Evolutionary conservation across 1,284 basidiomycete species (phyloP).

Genomic region (Sporisorium graminicola): DNA sequence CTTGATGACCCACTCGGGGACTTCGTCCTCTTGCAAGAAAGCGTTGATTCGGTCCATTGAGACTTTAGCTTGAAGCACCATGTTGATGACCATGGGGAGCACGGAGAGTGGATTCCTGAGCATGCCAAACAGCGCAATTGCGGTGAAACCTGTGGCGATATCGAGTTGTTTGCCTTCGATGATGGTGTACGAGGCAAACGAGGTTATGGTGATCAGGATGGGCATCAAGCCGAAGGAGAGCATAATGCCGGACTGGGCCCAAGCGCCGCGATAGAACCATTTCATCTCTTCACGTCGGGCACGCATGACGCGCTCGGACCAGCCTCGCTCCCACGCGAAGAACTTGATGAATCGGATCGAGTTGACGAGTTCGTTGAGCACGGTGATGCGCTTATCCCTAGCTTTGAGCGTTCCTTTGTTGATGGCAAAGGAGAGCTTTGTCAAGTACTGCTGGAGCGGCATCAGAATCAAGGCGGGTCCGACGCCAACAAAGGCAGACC

Average conservation of each 20-base stretch:
- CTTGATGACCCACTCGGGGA: conserved; percentile 77
- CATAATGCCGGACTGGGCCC: conserved; percentile 23
- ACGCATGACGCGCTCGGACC: conserved; percentile 31
- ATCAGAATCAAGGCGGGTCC: conserved; percentile 34
- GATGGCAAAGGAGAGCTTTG: conserved; percentile 20
- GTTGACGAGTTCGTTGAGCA: conserved; percentile 50
- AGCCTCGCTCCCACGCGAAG: conserved; percentile 54
- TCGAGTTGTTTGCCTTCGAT: conserved; percentile 46
- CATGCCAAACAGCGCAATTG: conserved; percentile 56
- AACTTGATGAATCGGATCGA: conserved; percentile 62
- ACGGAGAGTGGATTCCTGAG: conserved; percentile 51
- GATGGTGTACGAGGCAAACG: conserved; percentile 54
- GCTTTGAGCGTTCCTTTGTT: conserved; percentile 24
- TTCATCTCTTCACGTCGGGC: conserved; percentile 38
- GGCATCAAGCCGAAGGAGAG: conserved; percentile 39
- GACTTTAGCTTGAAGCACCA: conserved; percentile 76
- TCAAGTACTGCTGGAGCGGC: conserved; percentile 43
- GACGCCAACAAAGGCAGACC: conserved; percentile 51
- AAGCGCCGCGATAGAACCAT: conserved; percentile 5
- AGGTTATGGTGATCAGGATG: conserved; percentile 36
- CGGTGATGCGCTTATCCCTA: conserved; percentile 42
- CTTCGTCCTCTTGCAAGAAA: conserved; percentile 86
- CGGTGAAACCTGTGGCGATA: conserved; percentile 52
- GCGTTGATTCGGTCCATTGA: conserved; percentile 83
- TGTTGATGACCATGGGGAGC: conserved; percentile 52